These are phyloP conservation scores for Penicillium verhagenii DNA, from an alignment of 495 filamentous ascomycete species.

Conservation along the genomic window DNA sequence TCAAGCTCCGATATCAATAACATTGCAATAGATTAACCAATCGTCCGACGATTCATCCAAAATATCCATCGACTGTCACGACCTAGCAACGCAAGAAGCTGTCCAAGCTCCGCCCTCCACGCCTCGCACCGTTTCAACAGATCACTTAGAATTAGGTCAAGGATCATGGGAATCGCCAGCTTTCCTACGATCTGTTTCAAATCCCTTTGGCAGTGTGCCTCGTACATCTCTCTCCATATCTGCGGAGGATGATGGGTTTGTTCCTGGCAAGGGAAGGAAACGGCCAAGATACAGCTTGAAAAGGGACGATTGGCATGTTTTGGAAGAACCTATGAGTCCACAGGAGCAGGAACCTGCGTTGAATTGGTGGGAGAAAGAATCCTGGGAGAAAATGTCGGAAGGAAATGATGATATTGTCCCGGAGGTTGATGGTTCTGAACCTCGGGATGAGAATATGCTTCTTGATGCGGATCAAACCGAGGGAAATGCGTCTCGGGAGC, in stretches of 20 bases:
- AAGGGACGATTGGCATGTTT: conserved; percentile 68
- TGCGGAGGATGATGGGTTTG: conserved; percentile 62
- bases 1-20: not conserved
- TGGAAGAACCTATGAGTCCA: conserved; percentile 64
- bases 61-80: conserved; percentile 49
- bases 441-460: not conserved
- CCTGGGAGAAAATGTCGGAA: conserved; percentile 35
- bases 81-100: conserved; percentile 19
- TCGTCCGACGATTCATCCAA: conserved; percentile 29
- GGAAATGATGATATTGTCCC: not conserved
- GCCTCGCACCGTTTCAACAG: conserved; percentile 15
- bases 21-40: conserved; percentile 31
- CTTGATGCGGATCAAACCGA: not conserved
- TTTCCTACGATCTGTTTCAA: conserved; percentile 64
- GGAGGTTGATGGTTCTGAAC: not conserved
- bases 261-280: conserved; percentile 66
- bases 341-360: conserved; percentile 40
- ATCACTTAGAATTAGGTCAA: conserved; percentile 1
- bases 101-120: conserved; percentile 27
- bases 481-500: conserved; percentile 17
- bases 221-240: conserved; percentile 66
- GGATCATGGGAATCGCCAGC: conserved; percentile 67
- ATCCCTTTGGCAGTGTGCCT: conserved; percentile 59
- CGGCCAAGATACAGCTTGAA: conserved; percentile 67
- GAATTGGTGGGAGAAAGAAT: conserved; percentile 30